phyloP scores from a whole-genome alignment of 192 early-diverging fungal species.

The Coemansia nantahalensis region DNA sequence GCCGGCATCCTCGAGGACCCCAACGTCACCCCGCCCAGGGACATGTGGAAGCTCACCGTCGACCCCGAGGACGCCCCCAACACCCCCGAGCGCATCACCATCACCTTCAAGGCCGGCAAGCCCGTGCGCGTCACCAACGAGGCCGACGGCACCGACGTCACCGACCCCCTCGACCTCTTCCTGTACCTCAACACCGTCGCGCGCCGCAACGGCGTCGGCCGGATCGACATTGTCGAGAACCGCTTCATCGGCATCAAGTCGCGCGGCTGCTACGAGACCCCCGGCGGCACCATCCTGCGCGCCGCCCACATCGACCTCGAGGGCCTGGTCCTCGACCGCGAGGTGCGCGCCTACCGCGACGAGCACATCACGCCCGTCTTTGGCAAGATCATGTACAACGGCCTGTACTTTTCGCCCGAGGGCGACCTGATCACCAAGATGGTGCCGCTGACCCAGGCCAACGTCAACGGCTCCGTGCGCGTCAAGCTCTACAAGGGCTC shows the following conservation, averaged over 20 bases:
- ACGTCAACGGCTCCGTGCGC: slow-evolving; percentile 89
- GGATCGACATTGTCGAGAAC: slow-evolving; percentile 99
- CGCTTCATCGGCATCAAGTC: slow-evolving; percentile 99
- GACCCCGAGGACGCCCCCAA: slow-evolving; percentile 97
- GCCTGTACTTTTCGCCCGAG: slow-evolving; percentile 96
- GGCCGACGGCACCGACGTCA: slow-evolving; percentile 62
- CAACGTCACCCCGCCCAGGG: slow-evolving; percentile 89
- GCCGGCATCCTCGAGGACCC: slow-evolving; percentile 98
- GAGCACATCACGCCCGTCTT: slow-evolving; percentile 83
- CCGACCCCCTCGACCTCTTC: slow-evolving; percentile 82
- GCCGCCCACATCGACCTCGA: slow-evolving; percentile 95
- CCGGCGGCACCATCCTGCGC: slow-evolving; percentile 94
- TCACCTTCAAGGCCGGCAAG: slow-evolving; percentile 85
- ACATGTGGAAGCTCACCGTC: slow-evolving; percentile 99
- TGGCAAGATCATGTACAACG: slow-evolving; percentile 86
- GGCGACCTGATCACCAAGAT: slow-evolving; percentile 83
- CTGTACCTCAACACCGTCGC: slow-evolving; percentile 94
- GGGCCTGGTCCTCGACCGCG: slow-evolving; percentile 92
- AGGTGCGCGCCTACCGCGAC: slow-evolving; percentile 90
- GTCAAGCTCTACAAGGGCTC: slow-evolving; percentile 98
- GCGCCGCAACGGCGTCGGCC: slow-evolving; percentile 96
- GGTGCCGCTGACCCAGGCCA: slow-evolving; percentile 77
- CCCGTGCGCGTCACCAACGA: slow-evolving; percentile 88
- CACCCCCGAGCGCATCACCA: slow-evolving; percentile 90
- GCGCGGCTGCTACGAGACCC: slow-evolving; percentile 99